phyloP scores from a whole-genome alignment of 495 filamentous ascomycete species.

The Xylaria intraflava region DNA sequence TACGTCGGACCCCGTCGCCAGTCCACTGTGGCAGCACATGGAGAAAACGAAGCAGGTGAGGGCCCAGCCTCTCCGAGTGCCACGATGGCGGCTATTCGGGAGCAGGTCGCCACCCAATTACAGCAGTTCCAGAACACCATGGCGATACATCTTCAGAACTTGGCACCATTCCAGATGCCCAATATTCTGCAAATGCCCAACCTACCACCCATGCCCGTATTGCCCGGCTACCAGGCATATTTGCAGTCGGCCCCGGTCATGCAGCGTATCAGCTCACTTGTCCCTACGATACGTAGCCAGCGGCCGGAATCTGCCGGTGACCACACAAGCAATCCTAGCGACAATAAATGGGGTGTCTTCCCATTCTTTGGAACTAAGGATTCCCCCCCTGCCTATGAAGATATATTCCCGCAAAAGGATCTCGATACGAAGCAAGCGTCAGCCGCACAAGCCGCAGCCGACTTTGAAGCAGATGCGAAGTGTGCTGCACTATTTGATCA shows the following conservation, averaged over 20 bases:
- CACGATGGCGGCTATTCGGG: conserved; percentile 64
- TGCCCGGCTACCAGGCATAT: conserved; percentile 68
- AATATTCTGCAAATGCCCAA: conserved; percentile 56
- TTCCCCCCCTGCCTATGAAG: conserved; percentile 66
- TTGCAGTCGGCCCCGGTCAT: conserved; percentile 50
- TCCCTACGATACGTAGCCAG: conserved; percentile 50
- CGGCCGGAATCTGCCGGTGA: conserved; percentile 34
- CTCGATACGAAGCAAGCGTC: conserved; percentile 56
- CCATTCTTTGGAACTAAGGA: conserved; percentile 36
- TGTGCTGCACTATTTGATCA: conserved; percentile 54
- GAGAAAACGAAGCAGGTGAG: conserved; percentile 24
- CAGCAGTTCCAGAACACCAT: conserved; percentile 38
- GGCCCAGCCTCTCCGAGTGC: conserved; percentile 50
- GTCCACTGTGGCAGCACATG: conserved; percentile 7
- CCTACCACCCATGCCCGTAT: conserved; percentile 46
- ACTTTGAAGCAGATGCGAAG: conserved; percentile 60
- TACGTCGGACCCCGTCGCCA: conserved; percentile 24
- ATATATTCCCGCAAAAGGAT: conserved; percentile 59
- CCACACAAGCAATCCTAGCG: conserved; percentile 38
- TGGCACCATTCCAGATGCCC: conserved; percentile 55
- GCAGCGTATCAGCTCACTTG: conserved; percentile 66
- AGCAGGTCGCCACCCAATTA: conserved; percentile 69
- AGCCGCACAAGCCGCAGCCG: conserved; percentile 54
- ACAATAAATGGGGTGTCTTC: conserved; percentile 66
- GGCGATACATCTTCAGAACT: conserved; percentile 30